A percentile compares a stretch with the other conserved stretches of the same genome.
These are phyloP conservation scores for Haematococcus lacustris DNA, from an alignment of 139 green algal species.

Conservation along the genomic window DNA sequence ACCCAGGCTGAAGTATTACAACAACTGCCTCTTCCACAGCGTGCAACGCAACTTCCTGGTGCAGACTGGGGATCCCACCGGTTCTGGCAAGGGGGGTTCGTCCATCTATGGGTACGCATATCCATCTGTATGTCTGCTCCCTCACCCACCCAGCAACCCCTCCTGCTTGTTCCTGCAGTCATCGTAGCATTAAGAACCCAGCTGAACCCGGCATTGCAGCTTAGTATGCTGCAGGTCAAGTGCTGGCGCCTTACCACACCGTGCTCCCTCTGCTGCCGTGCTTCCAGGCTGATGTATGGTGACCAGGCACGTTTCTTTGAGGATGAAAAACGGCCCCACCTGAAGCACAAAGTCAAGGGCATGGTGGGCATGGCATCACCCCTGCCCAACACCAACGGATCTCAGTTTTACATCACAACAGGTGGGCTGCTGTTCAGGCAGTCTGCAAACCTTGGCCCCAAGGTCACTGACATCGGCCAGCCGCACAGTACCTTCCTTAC, in stretches of 20 bases:
- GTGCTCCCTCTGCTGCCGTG: too few species aligned
- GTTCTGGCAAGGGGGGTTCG: slow-evolving; percentile 80
- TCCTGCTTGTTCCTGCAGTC: too few species aligned
- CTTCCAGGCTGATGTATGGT: slow-evolving; percentile 66
- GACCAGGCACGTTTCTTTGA: slow-evolving; percentile 89
- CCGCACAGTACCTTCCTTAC: not conserved
- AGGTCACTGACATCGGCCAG: too few species aligned
- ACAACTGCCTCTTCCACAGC: slow-evolving; percentile 87
- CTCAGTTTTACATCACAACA: slow-evolving; percentile 89
- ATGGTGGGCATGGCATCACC: slow-evolving; percentile 84
- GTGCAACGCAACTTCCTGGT: slow-evolving; percentile 81
- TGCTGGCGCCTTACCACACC: too few species aligned
- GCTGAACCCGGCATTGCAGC: too few species aligned
- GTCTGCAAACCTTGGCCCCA: not conserved
- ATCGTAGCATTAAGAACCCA: too few species aligned
- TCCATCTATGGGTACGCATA: slow-evolving; percentile 77
- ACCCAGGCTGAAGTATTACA: slow-evolving; percentile 88
- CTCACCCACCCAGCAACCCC: too few species aligned
- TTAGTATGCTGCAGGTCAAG: too few species aligned
- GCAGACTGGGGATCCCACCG: slow-evolving; percentile 83
- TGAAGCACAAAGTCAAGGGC: slow-evolving; percentile 75
- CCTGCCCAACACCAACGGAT: slow-evolving; percentile 69
- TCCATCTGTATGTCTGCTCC: too few species aligned
- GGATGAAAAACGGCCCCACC: slow-evolving; percentile 81
- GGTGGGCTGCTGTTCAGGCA: not conserved